Base-by-base conservation (phyloP, 1,284 basidiomycete species). In the Cryptococcus wingfieldii region DNA sequence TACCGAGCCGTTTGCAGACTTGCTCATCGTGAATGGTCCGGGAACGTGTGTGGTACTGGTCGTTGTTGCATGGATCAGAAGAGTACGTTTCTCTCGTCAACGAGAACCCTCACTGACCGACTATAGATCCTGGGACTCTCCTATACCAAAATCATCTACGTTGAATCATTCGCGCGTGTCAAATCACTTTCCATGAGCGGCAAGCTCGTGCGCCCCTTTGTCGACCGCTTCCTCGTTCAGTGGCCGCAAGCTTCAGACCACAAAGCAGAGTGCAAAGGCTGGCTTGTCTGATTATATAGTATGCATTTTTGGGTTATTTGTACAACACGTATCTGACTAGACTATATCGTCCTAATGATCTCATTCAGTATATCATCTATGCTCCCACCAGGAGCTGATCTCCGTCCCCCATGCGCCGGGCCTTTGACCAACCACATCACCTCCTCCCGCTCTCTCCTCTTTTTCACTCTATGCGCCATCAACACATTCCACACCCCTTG, bases 91-190 rank as follows among this genome's bases (percentile, higher is more conserved):
- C 9, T 23, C 53, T 52, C 28, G 27, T 19, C 13, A 16, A 16
- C 42, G 34, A 50, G 28, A 28, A 48, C 19, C 9, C 19, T 45
- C 41, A 25, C 8, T 43, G 50, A 27, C 44, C 47, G 53, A 53
- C 4, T 68, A 37, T 71, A 95, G 91, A 79, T 95, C 56, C 67
- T 95, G 28, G 88, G 87, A 8, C 72, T 92, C 12, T 78, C 80
- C 16, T 82, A 86, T 2, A 89, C 95, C 2, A 81, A 79, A 45
- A 74, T 92, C 28, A 83, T 99, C 54, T 99, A 98, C 73, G 80
- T 98, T 44, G 96, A 98, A 75, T 94, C 92, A 0, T 96, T 96
- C 71, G 93, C 96, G 6, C 85, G 96, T 14, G 92, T 97, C 6
- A 80, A 79, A 31, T 82, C 83, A 0, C 80, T 98, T 18, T 95